Percentiles rank a stretch among this genome's conserved stretches.
phyloP scores from a whole-genome alignment of 2,329 filamentous ascomycete genomes.

The Trichoderma aggressivum region DNA sequence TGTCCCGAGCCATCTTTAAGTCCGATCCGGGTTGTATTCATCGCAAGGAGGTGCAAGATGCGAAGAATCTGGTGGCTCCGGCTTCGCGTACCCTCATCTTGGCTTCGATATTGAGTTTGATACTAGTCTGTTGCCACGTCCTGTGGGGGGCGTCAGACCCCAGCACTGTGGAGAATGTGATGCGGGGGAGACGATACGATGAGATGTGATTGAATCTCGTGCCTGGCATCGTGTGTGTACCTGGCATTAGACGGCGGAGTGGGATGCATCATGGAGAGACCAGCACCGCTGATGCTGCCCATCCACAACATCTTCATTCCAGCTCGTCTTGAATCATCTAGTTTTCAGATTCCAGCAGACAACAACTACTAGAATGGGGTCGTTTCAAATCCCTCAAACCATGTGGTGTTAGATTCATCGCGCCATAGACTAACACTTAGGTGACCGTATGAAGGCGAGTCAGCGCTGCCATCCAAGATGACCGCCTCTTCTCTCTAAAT shows the following conservation, averaged over 20 bases:
- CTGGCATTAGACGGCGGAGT: neutral
- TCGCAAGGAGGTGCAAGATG: neutral
- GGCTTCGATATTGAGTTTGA: neutral
- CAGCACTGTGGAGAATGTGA: neutral
- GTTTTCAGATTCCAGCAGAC: neutral
- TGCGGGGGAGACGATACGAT: neutral
- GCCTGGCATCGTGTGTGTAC: neutral
- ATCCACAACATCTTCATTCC: neutral
- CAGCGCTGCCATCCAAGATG: neutral
- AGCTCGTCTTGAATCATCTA: neutral
- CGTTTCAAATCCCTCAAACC: neutral
- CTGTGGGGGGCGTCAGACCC: neutral
- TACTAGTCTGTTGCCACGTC: neutral
- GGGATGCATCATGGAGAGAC: neutral
- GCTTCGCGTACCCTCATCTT: neutral
- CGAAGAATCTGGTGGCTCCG: neutral
- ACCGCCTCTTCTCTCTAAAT: neutral
- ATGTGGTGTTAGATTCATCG: neutral
- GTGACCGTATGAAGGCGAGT: neutral
- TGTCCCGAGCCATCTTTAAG: constrained; percentile 1
- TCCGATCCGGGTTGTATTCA: neutral
- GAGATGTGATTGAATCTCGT: neutral
- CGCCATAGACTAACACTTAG: constrained; percentile 4
- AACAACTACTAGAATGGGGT: neutral
- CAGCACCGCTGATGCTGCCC: neutral